Evolutionary conservation across 139 green algal genomes (phyloP).

Genomic region (Chlorella ohadii): DNA sequence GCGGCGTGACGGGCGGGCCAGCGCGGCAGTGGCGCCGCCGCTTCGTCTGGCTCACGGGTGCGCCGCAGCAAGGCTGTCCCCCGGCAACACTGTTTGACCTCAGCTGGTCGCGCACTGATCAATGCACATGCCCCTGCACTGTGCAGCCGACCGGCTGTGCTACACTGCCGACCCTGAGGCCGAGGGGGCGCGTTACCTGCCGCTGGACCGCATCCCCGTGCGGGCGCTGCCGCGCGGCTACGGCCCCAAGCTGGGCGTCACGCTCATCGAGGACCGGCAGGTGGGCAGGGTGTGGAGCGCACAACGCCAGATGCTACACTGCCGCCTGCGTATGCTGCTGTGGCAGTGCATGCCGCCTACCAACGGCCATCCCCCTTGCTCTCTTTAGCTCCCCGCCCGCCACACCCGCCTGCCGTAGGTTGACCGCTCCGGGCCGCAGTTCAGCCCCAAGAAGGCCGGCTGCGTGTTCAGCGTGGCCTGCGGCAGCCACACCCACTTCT

Average conservation of each 20-base stretch:
- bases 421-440: not conserved
- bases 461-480: conserved; percentile 50
- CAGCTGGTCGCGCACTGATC: too few species aligned
- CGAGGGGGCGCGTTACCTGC: conserved; percentile 35
- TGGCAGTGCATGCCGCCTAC: too few species aligned
- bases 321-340: too few species aligned
- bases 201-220: conserved; percentile 50
- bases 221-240: conserved; percentile 45
- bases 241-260: conserved; percentile 45
- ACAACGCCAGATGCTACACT: too few species aligned
- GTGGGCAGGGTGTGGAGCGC: not conserved
- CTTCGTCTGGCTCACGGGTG: conserved; percentile 34
- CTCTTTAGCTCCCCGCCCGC: too few species aligned
- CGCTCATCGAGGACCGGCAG: conserved; percentile 36
- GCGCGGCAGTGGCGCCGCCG: conserved; percentile 29
- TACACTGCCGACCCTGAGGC: conserved; percentile 31
- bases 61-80: too few species aligned
- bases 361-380: too few species aligned
- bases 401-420: not conserved
- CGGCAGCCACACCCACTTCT: conserved; percentile 43
- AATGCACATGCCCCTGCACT: too few species aligned
- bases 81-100: too few species aligned
- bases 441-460: conserved; percentile 25
- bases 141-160: conserved; percentile 43
- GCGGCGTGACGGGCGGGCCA: not conserved